Percentiles rank a stretch among this genome's conserved stretches.
Evolutionary conservation across 768 basidiomycete genomes (phyloP).

Genomic region (Boletus rubescentipes): DNA sequence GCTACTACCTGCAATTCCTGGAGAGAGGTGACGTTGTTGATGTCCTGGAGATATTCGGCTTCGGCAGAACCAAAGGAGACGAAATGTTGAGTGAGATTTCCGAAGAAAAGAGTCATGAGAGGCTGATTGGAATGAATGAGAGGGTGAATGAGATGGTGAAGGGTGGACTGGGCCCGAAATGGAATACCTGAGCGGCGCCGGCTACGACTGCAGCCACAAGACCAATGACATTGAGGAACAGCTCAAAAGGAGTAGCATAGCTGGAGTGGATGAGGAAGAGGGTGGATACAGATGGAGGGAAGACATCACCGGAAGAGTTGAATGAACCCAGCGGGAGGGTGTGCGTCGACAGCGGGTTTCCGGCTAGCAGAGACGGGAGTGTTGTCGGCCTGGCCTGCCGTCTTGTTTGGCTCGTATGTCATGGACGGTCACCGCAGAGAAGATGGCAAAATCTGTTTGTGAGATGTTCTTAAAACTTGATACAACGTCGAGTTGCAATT

Average conservation of each 20-base stretch:
- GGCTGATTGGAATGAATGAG: slow-evolving; percentile 42
- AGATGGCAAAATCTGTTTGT: too few relatives aligned
- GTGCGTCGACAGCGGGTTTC: neutral
- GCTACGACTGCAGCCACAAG: slow-evolving; percentile 70
- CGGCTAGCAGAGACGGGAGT: too few relatives aligned
- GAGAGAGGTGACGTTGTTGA: slow-evolving; percentile 31
- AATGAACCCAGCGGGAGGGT: slow-evolving; percentile 40
- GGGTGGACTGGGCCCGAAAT: neutral
- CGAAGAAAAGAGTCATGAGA: slow-evolving; percentile 83
- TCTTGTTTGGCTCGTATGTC: too few relatives aligned
- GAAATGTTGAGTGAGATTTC: slow-evolving; percentile 73
- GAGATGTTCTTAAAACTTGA: too few relatives aligned
- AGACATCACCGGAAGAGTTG: slow-evolving; percentile 47
- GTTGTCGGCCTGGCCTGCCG: too few relatives aligned
- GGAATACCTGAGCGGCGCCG: slow-evolving; percentile 73
- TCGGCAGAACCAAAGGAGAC: slow-evolving; percentile 49
- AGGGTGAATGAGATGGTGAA: too few relatives aligned
- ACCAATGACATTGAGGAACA: slow-evolving; percentile 66
- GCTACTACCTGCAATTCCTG: slow-evolving; percentile 36
- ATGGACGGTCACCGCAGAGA: too few relatives aligned
- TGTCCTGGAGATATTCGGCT: slow-evolving; percentile 13
- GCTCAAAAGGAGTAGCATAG: slow-evolving; percentile 72
- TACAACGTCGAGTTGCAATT: too few relatives aligned
- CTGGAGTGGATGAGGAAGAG: slow-evolving; percentile 36
- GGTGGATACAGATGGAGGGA: too few relatives aligned